Evolutionary conservation across 768 basidiomycete species (phyloP).

Genomic region (Suillus clintonianus): DNA sequence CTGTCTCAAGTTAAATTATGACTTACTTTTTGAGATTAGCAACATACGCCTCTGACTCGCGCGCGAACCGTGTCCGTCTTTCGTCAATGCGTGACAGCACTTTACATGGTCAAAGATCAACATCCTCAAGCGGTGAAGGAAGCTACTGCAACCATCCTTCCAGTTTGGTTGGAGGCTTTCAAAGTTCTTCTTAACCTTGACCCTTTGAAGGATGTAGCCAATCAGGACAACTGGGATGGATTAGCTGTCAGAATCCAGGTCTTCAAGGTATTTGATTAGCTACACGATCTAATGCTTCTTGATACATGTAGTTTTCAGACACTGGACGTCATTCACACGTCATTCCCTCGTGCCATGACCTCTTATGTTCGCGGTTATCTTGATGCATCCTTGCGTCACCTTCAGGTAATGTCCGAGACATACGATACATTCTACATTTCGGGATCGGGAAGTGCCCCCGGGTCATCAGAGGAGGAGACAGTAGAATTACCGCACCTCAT

Average conservation of each 20-base stretch:
- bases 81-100: constrained; percentile 82
- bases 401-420: constrained; percentile 57
- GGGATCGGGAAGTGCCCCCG: constrained; percentile 54
- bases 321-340: constrained; percentile 74
- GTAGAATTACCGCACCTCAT: constrained; percentile 78
- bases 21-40: constrained; percentile 34
- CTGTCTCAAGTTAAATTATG: neutral
- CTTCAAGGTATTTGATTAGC: constrained; percentile 62
- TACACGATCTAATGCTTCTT: neutral
- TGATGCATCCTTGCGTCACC: constrained; percentile 56
- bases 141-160: constrained; percentile 77
- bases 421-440: constrained; percentile 66
- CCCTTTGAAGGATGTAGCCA: constrained; percentile 60
- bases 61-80: constrained; percentile 87
- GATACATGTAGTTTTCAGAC: constrained; percentile 48
- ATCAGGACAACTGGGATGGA: constrained; percentile 74
- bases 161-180: constrained; percentile 92
- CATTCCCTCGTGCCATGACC: constrained; percentile 76
- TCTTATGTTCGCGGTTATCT: constrained; percentile 66
- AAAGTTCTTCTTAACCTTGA: constrained; percentile 70
- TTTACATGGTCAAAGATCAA: constrained; percentile 95
- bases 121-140: constrained; percentile 86
- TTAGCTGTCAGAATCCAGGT: constrained; percentile 79
- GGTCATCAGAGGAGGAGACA: constrained; percentile 72
- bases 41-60: constrained; percentile 79